phyloP scores from a whole-genome alignment of 306 rosid genomes.

The Rosa lucieae region DNA sequence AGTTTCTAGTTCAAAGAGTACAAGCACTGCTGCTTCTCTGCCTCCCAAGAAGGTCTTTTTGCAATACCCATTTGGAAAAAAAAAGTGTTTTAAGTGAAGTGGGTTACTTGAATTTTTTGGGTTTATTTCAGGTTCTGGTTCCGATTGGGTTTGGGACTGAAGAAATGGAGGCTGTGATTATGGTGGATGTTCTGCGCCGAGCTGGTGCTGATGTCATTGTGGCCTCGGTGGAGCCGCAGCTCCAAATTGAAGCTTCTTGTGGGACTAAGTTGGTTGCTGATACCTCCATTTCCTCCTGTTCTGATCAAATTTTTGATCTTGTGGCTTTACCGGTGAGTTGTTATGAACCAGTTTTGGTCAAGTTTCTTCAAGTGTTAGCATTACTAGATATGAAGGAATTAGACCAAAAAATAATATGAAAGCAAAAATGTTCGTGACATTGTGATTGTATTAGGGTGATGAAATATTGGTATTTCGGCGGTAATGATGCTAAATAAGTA shows the following conservation, averaged over 20 bases:
- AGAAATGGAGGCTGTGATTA: constrained; percentile 93
- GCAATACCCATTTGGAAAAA: constrained; percentile 6
- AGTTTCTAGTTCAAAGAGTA: neutral
- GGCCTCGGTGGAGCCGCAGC: constrained; percentile 85
- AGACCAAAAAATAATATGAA: neutral
- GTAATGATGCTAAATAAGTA: neutral
- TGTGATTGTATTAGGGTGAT: neutral
- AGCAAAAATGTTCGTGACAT: neutral
- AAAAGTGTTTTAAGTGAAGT: neutral
- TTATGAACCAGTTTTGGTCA: neutral
- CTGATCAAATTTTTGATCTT: constrained; percentile 70
- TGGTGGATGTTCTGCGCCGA: constrained; percentile 80
- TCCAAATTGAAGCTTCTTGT: constrained; percentile 70
- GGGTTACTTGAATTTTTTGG: neutral
- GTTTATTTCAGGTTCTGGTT: constrained; percentile 58
- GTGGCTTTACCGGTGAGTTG: constrained; percentile 84
- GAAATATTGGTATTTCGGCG: neutral
- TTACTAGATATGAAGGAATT: neutral
- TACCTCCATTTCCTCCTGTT: constrained; percentile 56
- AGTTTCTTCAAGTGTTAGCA: neutral
- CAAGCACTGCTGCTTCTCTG: constrained; percentile 25
- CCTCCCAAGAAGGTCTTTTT: constrained; percentile 60
- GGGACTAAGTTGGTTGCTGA: constrained; percentile 84
- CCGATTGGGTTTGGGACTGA: constrained; percentile 92
- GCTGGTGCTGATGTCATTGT: constrained; percentile 93